Conservation (phyloP, 225 moss, liverwort and hornwort species). For the Sphagnum contortum region DNA sequence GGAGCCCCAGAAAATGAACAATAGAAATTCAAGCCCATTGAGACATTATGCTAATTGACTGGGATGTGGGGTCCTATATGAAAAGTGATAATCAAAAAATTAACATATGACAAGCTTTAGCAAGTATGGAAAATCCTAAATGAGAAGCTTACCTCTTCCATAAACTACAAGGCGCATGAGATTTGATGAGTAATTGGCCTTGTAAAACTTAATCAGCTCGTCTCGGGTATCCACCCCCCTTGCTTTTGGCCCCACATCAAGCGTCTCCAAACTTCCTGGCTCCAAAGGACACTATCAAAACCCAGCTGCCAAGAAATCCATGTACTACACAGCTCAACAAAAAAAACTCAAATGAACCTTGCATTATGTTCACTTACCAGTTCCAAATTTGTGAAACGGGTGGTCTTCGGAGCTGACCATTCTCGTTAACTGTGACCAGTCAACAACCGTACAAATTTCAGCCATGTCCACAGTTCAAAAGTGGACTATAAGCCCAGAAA, state of each 20-base stretch:
- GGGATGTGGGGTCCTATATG: not conserved
- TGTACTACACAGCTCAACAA: not conserved
- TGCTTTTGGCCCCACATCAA: constrained; percentile 64
- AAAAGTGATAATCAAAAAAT: not conserved
- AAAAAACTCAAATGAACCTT: not conserved
- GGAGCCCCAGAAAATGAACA: too few relatives aligned
- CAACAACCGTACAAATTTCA: too few relatives aligned
- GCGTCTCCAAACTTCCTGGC: constrained; percentile 80
- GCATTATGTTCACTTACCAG: constrained; percentile 32
- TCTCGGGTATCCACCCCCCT: constrained; percentile 76
- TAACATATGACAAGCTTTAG: constrained; percentile 2
- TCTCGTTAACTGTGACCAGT: constrained; percentile 57
- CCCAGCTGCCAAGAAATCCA: not conserved
- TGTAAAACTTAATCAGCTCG: constrained; percentile 86
- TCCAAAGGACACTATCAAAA: not conserved
- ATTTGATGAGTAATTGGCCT: constrained; percentile 74
- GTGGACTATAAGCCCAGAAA: too few relatives aligned
- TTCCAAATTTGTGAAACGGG: constrained; percentile 98
- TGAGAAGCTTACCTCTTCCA: constrained; percentile 54
- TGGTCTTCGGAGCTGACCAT: constrained; percentile 81
- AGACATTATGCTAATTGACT: not conserved
- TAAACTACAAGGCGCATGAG: constrained; percentile 94
- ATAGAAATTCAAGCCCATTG: too few relatives aligned
- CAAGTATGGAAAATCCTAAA: not conserved
- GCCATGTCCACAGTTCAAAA: too few relatives aligned